phyloP scores from a whole-genome alignment of 192 early-diverging fungal genomes.

The Linnemannia hyalina region DNA sequence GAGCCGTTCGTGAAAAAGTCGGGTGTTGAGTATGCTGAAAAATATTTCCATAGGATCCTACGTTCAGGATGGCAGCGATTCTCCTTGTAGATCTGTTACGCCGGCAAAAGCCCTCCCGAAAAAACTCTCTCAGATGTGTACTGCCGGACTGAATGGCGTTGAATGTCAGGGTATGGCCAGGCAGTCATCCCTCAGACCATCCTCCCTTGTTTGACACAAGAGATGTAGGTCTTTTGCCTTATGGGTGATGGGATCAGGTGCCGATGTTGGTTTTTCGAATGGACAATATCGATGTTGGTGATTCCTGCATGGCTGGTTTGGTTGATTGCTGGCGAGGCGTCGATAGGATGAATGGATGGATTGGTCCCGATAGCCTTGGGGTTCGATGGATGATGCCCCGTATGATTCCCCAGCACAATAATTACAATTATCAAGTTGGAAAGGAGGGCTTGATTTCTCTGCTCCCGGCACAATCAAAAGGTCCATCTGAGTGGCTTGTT shows the following conservation, averaged over 20 bases:
- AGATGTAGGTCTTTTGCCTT: neutral
- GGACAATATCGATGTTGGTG: neutral
- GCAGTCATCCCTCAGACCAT: neutral
- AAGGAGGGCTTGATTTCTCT: conserved; percentile 31
- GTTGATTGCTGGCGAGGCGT: neutral
- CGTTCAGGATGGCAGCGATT: conserved; percentile 4
- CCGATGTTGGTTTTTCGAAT: neutral
- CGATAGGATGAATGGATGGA: conserved; percentile 19
- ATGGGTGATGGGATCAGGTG: no score
- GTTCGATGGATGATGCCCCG: conserved; percentile 4
- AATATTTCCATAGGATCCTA: conserved; percentile 9
- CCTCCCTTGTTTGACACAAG: neutral
- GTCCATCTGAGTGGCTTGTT: conserved; percentile 12
- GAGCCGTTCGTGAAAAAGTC: neutral
- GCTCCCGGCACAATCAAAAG: conserved; percentile 12
- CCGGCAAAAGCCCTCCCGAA: neutral
- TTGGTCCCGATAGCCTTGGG: neutral
- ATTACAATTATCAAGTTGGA: conserved; percentile 44
- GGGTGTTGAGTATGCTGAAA: neutral
- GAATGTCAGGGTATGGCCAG: neutral
- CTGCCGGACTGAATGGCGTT: neutral
- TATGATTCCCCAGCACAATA: conserved; percentile 19
- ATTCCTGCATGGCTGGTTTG: conserved; percentile 1
- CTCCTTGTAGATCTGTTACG: conserved; percentile 1
- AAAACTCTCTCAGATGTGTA: neutral